These are phyloP conservation scores for Arthrobotrys iridis DNA, from an alignment of 2,329 filamentous ascomycete genomes.

Conservation along the genomic window DNA sequence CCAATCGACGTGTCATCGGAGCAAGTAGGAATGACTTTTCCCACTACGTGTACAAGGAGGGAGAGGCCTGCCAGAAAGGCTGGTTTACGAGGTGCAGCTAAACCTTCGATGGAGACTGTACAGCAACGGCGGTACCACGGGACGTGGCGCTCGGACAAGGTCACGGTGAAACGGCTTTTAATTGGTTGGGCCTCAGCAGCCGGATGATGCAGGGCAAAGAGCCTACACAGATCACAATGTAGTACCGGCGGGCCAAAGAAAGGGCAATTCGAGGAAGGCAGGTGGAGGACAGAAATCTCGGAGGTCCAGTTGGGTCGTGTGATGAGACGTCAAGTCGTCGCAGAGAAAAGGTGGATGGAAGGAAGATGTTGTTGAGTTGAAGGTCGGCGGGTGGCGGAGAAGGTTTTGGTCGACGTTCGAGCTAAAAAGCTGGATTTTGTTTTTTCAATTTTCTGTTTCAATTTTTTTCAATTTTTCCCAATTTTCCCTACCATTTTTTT, in stretches of 20 bases:
- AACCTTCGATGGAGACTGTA: conserved; percentile 23
- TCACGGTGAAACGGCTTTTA: conserved; percentile 51
- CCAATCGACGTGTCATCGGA: conserved; percentile 55
- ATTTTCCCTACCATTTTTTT: neutral
- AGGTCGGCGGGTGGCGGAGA: conserved; percentile 49
- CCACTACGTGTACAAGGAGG: conserved; percentile 51
- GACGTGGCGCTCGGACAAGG: conserved; percentile 55
- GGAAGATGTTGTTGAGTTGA: conserved; percentile 8
- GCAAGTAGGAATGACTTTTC: conserved; percentile 33
- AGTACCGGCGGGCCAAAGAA: conserved; percentile 27
- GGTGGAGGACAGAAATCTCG: neutral
- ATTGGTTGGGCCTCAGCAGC: conserved; percentile 33
- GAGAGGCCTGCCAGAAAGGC: conserved; percentile 17
- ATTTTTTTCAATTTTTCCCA: neutral
- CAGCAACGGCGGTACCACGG: conserved; percentile 51
- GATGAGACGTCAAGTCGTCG: conserved; percentile 25
- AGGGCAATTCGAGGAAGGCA: conserved; percentile 15
- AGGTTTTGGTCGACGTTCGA: conserved; percentile 53
- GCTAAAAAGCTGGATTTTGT: conserved; percentile 47
- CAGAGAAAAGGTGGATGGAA: conserved; percentile 2
- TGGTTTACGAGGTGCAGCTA: conserved; percentile 38
- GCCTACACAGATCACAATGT: conserved; percentile 20
- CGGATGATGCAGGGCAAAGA: conserved; percentile 44
- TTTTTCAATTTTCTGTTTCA: neutral
- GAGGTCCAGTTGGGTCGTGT: conserved; percentile 46